phyloP scores from a whole-genome alignment of 176 grass and related monocot species.

The Musa acuminata region DNA sequence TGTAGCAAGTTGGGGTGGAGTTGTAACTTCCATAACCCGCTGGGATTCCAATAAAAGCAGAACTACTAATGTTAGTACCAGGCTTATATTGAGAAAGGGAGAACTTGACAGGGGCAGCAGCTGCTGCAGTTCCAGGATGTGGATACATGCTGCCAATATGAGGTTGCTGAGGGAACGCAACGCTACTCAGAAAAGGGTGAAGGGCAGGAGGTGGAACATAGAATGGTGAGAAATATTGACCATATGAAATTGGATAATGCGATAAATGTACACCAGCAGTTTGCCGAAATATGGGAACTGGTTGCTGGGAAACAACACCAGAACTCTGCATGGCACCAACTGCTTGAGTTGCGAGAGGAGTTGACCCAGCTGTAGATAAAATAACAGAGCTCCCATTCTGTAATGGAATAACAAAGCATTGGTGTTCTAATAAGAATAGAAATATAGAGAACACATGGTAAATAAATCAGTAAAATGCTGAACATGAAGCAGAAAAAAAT shows the following conservation, averaged over 20 bases:
- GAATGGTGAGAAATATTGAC: conserved; percentile 59
- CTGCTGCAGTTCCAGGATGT: conserved; percentile 34
- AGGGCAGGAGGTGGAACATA: conserved; percentile 52
- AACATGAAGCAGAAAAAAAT: no score
- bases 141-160: conserved; percentile 51
- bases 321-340: conserved; percentile 49
- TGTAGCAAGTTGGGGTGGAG: conserved; percentile 48
- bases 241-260: conserved; percentile 64
- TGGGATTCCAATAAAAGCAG: conserved; percentile 47
- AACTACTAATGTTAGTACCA: conserved; percentile 51
- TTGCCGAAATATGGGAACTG: conserved; percentile 63
- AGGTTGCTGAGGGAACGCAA: conserved; percentile 58
- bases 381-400: conserved; percentile 45
- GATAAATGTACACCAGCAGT: conserved; percentile 62
- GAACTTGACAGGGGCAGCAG: conserved; percentile 47
- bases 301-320: conserved; percentile 58
- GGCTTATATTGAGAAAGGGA: conserved; percentile 50
- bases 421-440: background rate
- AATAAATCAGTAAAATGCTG: no score
- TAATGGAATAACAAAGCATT: conserved; percentile 2
- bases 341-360: conserved; percentile 37
- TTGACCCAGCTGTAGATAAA: conserved; percentile 41
- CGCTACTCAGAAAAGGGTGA: conserved; percentile 63
- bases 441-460: background rate
- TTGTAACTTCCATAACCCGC: conserved; percentile 53